phyloP scores from a whole-genome alignment of 2,329 filamentous ascomycete species.

The Fusarium nisikadoi region DNA sequence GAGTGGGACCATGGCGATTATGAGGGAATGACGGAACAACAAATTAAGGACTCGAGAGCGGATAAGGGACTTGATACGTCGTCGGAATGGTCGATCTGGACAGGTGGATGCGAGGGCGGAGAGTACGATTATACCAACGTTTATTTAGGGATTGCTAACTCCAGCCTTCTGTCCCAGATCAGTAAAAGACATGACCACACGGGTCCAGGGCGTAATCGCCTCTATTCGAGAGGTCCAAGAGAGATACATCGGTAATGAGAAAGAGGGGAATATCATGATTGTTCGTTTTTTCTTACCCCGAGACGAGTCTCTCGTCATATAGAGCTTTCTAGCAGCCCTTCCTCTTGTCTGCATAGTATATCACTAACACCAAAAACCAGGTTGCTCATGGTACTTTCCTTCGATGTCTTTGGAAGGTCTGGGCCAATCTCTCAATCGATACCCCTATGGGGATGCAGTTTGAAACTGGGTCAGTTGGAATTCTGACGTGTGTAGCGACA shows the following conservation, averaged over 20 bases:
- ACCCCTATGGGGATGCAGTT: not conserved
- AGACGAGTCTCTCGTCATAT: too few species aligned
- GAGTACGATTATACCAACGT: not conserved
- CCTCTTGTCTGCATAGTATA: too few species aligned
- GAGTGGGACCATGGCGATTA: not conserved
- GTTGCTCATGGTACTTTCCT: not conserved
- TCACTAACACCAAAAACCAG: not conserved
- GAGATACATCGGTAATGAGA: not conserved
- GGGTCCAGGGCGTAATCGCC: not conserved
- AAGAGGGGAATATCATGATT: not conserved
- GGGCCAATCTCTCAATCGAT: not conserved
- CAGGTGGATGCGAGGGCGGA: not conserved
- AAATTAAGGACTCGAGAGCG: not conserved
- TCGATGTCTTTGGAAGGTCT: not conserved
- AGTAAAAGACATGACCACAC: not conserved
- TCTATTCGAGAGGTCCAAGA: not conserved
- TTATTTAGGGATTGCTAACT: not conserved
- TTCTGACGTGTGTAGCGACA: not conserved
- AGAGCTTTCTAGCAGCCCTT: too few species aligned
- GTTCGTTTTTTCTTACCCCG: not conserved
- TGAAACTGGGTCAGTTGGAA: not conserved
- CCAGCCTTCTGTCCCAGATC: accelerated
- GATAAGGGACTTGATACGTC: not conserved
- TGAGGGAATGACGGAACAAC: not conserved
- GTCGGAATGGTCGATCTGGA: not conserved